A percentile compares a stretch with the other conserved stretches of the same genome.
These are phyloP conservation scores for Phylloporus arenicola DNA, from an alignment of 768 basidiomycete genomes.

Conservation along the genomic window DNA sequence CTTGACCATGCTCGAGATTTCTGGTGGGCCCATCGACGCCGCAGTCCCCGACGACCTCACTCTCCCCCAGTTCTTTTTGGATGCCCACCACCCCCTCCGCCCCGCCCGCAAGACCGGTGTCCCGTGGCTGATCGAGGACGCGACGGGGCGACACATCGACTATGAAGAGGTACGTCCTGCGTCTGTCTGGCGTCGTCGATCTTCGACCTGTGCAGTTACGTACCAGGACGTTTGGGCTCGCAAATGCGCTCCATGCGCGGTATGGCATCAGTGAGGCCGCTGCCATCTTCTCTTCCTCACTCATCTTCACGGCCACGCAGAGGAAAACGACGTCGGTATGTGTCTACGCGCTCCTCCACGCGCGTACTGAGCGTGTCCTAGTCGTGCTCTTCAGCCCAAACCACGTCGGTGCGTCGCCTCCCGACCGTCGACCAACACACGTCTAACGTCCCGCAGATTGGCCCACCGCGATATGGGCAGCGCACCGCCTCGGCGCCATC, in stretches of 20 bases:
- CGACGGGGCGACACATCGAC: slow-evolving; percentile 39
- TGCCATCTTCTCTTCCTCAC: not conserved
- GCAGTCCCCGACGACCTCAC: slow-evolving; percentile 58
- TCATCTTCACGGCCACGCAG: slow-evolving; percentile 24
- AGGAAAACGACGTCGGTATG: slow-evolving; percentile 48
- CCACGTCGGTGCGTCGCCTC: slow-evolving; percentile 43
- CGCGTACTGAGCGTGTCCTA: slow-evolving; percentile 19
- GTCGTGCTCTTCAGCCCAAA: slow-evolving; percentile 65
- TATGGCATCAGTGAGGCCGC: slow-evolving; percentile 42
- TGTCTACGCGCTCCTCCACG: not conserved
- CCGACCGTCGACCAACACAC: not conserved
- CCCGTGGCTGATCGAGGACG: slow-evolving; percentile 60
- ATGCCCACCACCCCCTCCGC: slow-evolving; percentile 35
- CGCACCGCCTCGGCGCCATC: slow-evolving; percentile 52
- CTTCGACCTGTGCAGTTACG: slow-evolving; percentile 27
- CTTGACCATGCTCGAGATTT: slow-evolving; percentile 16
- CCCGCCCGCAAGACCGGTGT: slow-evolving; percentile 41
- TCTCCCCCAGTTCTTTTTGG: slow-evolving; percentile 63
- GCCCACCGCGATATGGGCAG: slow-evolving; percentile 51
- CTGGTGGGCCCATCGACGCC: slow-evolving; percentile 28
- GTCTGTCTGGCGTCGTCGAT: not conserved
- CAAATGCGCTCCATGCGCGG: slow-evolving; percentile 46
- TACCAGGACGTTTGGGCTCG: slow-evolving; percentile 44
- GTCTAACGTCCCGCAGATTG: slow-evolving; percentile 35
- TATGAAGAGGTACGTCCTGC: slow-evolving; percentile 42